Percentiles rank a stretch among this genome's conserved stretches.
Conservation (phyloP, 345 rosid genomes). For the Gossypium raimondii region DNA sequence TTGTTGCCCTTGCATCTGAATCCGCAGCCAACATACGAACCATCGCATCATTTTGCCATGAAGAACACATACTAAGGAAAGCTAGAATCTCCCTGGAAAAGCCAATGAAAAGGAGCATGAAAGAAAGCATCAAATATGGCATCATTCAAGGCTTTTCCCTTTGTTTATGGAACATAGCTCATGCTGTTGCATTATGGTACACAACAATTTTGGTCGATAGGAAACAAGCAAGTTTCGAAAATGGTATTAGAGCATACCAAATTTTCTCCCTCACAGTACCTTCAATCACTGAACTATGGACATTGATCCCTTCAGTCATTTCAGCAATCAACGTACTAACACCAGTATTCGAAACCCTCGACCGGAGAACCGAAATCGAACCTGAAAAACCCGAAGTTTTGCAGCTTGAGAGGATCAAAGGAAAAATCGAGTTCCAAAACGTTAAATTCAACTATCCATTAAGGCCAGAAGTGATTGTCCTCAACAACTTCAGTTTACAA, state of each 20-base stretch:
- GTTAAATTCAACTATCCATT: constrained; percentile 51
- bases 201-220: constrained; percentile 35
- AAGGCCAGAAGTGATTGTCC: constrained; percentile 51
- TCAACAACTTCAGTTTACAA: constrained; percentile 41
- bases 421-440: constrained; percentile 40
- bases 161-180: constrained; percentile 70
- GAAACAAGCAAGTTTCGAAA: constrained; percentile 36
- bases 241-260: constrained; percentile 58
- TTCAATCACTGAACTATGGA: constrained; percentile 71
- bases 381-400: constrained; percentile 34
- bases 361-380: constrained; percentile 46
- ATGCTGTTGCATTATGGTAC: constrained; percentile 66
- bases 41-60: constrained; percentile 61
- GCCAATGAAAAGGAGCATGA: constrained; percentile 37
- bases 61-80: constrained; percentile 43
- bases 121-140: constrained; percentile 48
- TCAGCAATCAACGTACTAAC: constrained; percentile 47
- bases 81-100: constrained; percentile 33
- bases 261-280: constrained; percentile 70
- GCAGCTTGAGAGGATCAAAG: constrained; percentile 23
- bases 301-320: constrained; percentile 48
- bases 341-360: constrained; percentile 54
- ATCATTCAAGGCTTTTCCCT: constrained; percentile 58
- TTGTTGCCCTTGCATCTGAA: constrained; percentile 51
- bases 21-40: constrained; percentile 54